Percentiles rank a stretch among this genome's conserved stretches.
Evolutionary conservation across 768 basidiomycete species (phyloP).

Genomic region (Tricholoma furcatifolium): DNA sequence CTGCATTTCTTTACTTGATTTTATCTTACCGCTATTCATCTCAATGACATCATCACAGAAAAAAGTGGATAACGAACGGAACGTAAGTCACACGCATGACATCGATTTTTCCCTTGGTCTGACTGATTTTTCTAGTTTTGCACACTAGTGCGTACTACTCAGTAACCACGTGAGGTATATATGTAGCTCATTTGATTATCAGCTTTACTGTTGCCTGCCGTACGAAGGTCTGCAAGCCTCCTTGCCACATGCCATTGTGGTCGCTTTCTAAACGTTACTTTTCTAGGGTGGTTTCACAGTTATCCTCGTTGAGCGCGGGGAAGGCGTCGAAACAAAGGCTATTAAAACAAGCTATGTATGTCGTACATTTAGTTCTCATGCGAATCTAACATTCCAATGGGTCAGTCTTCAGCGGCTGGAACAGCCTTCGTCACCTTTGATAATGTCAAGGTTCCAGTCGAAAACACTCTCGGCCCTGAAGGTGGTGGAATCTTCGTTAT

Average conservation of each 20-base stretch:
- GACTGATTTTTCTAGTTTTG: conserved; percentile 27
- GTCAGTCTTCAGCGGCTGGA: conserved; percentile 71
- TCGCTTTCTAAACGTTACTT: neutral
- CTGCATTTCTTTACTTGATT: neutral
- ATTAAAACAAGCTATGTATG: conserved; percentile 72
- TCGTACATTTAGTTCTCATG: neutral
- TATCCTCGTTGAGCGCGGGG: conserved; percentile 79
- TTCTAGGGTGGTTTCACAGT: conserved; percentile 69
- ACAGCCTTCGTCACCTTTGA: conserved; percentile 79
- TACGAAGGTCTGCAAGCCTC: conserved; percentile 39
- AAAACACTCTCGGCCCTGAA: conserved; percentile 80
- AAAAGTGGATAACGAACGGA: conserved; percentile 87
- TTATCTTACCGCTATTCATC: neutral
- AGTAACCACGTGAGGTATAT: neutral
- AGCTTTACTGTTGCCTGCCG: conserved; percentile 70
- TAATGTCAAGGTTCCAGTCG: conserved; percentile 80
- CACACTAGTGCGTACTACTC: conserved; percentile 37
- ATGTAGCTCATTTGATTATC: neutral
- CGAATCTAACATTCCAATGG: neutral
- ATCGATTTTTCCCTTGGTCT: neutral
- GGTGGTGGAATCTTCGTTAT: conserved; percentile 63
- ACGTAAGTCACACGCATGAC: conserved; percentile 35
- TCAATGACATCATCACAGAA: conserved; percentile 39
- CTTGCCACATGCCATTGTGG: neutral
- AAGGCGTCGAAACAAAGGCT: conserved; percentile 79